These are phyloP conservation scores for Calonectria honghensis DNA, from an alignment of 2,329 filamentous ascomycete genomes.

Conservation along the genomic window DNA sequence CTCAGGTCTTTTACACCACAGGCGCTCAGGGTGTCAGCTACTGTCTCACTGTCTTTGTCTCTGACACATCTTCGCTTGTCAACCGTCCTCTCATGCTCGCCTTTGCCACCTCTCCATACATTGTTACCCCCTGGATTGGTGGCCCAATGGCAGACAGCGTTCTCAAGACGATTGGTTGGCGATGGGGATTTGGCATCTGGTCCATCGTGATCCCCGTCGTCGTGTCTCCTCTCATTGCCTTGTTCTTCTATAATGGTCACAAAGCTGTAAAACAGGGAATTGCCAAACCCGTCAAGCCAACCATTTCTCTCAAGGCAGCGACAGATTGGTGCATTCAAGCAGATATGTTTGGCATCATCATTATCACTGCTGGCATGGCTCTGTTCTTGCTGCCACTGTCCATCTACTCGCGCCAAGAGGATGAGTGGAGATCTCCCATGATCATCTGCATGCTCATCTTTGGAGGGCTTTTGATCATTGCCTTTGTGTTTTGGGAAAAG, in stretches of 20 bases:
- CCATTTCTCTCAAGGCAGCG: conserved; percentile 38
- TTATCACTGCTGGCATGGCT: conserved; percentile 73
- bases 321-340: conserved; percentile 75
- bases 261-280: conserved; percentile 76
- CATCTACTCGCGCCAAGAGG: conserved; percentile 66
- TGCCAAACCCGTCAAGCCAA: conserved; percentile 54
- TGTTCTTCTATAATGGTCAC: conserved; percentile 43
- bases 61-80: conserved; percentile 79
- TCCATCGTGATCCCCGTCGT: conserved; percentile 40
- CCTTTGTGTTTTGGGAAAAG: conserved; percentile 75
- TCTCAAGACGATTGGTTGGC: conserved; percentile 73
- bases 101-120: conserved; percentile 78
- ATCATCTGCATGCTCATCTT: conserved; percentile 75
- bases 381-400: conserved; percentile 81
- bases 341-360: conserved; percentile 73
- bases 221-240: conserved; percentile 24
- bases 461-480: conserved; percentile 73
- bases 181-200: conserved; percentile 79
- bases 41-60: conserved; percentile 75
- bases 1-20: conserved; percentile 73
- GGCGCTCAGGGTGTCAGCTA: conserved; percentile 65
- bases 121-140: conserved; percentile 80
- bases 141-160: conserved; percentile 74
- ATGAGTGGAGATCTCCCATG: conserved; percentile 69
- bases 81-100: conserved; percentile 80